Percentiles rank a stretch among this genome's conserved stretches.
Evolutionary conservation across 116 monocot genomes (phyloP).

Genomic region (Zostera marina): DNA sequence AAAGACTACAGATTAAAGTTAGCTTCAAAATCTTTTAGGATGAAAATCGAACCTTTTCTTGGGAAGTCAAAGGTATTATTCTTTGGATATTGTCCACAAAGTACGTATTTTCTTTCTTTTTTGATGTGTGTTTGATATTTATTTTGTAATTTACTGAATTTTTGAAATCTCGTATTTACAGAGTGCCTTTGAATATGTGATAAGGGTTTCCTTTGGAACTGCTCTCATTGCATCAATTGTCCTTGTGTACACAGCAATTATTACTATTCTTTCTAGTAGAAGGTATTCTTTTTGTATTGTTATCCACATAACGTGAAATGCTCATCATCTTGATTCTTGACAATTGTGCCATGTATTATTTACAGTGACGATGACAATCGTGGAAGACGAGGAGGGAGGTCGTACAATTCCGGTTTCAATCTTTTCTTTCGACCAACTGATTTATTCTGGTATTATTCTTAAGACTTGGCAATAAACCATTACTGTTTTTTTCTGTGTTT

Average conservation of each 20-base stretch:
- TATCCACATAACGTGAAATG: too few species aligned
- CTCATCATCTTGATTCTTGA: background rate
- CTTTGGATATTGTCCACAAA: background rate
- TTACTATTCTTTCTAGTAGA: conserved; percentile 72
- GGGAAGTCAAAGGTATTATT: conserved; percentile 68
- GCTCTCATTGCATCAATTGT: conserved; percentile 86
- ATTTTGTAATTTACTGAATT: background rate
- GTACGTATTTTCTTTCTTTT: too few species aligned
- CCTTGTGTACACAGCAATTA: conserved; percentile 90
- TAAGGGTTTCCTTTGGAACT: conserved; percentile 91
- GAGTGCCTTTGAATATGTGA: conserved; percentile 62
- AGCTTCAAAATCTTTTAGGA: conserved; percentile 62
- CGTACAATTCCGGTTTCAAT: conserved; percentile 56
- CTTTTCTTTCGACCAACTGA: conserved; percentile 60
- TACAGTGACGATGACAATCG: conserved; percentile 84
- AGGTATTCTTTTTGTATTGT: conserved; percentile 21
- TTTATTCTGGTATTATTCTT: conserved; percentile 61
- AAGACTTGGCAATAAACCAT: too few species aligned
- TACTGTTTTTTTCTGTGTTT: too few species aligned
- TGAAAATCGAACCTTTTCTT: conserved; percentile 75
- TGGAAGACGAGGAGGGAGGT: conserved; percentile 74
- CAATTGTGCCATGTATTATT: background rate
- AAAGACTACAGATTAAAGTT: conserved; percentile 73
- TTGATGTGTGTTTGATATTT: background rate
- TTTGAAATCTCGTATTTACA: conserved; percentile 12